Evolutionary conservation across 208 protist genomes (phyloP), one percentile per base, ranked within the genome.

Genomic region (Leishmania amazonensis): DNA sequence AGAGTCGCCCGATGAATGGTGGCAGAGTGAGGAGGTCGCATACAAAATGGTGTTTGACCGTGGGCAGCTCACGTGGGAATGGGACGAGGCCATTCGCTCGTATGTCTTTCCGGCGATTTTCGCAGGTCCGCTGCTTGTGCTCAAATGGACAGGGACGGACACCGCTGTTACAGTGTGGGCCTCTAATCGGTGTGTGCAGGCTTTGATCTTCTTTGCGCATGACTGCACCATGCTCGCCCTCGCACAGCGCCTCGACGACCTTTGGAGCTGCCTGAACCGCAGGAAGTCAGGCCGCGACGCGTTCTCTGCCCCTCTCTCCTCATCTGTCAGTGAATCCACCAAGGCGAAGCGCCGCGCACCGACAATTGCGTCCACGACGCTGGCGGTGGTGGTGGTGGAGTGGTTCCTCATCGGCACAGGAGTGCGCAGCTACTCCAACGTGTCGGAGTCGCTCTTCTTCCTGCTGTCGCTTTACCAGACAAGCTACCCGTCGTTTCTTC

Each of bases 1-100:
- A 4, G 93, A 96, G 71, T 85, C 91, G 11, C 93, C 95, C 6
- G 95, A 98, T 74, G 93, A 96, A 84, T 98, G 92, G 91, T 98
- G 95, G 95, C 95, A 98, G 82, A 92, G 91, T 54, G 85, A 87
- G 13, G 93, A 98, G 77, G 88, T 98, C 6, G 95, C 93, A 19
- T 98, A 98, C 81, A 79, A 88, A 54, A 81, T 96, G 57, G 94
- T 96, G 6, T 98, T 93, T 80, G 89, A 88, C 3, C 90, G 90
- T 51, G 95, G 93, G 1, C 81, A 92, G 47, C 87, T 96, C 9
- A 90, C 93, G 40, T 98, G 95, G 94, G 93, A 98, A 76, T 98
- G 93, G 93, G 57, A 85, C 1, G 84, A 89, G 1, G 91, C 88
- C 53, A 88, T 98, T 42, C 91, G 95, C 57, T 95, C 92, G 54